Evolutionary conservation across 352 stramenopile species (phyloP), one percentile per base, ranked within the genome.

Genomic region (Pythium aphanidermatum): DNA sequence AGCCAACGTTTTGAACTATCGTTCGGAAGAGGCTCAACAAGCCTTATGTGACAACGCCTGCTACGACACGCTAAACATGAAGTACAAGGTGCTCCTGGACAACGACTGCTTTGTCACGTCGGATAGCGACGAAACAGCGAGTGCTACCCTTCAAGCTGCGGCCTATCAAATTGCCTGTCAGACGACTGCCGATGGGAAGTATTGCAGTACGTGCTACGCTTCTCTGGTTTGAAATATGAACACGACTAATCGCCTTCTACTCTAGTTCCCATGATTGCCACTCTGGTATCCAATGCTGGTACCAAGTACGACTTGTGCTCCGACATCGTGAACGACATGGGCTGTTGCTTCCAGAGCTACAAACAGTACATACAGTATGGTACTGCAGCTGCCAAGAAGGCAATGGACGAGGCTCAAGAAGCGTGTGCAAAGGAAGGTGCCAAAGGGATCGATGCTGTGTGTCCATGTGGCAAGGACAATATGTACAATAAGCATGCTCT

Each of bases 281-380:
- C 65, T 4, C 56, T 84, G 5, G 57, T 89, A 1, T 31, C 60
- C 14, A 63, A 80, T 11, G 76, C 76, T 2, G 74, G 72, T 4
- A 68, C 51, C 0, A 59, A 43, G 8, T 88, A 68, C 62, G 62
- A 83, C n/a, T 45, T 89, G 25, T 92, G 74, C 48, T 44, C 56
- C 10, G 77, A 89, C 31, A 86, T 92, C 21, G 74, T 86, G 9
- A 63, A 71, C n/a, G 47, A 77, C 26, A 51, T 92, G 40, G 80
- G 74, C 31, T 92, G 76, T 49, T 92, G 76, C 43, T 92, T 89
- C 49, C 76, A 92, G 57, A 92, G 74, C 40, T 92, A 89, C 52
- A 65, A 68, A 19, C 75, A 86, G 45, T 89, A 85, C 50, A 82
- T 88, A 60, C 31, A 75, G 45, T 49, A 79, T 10, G 76, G 76